Evolutionary conservation across 2,329 filamentous ascomycete genomes (phyloP), one percentile per base, ranked within the genome.

Genomic region (Parasarocladium wereldwijsianum): DNA sequence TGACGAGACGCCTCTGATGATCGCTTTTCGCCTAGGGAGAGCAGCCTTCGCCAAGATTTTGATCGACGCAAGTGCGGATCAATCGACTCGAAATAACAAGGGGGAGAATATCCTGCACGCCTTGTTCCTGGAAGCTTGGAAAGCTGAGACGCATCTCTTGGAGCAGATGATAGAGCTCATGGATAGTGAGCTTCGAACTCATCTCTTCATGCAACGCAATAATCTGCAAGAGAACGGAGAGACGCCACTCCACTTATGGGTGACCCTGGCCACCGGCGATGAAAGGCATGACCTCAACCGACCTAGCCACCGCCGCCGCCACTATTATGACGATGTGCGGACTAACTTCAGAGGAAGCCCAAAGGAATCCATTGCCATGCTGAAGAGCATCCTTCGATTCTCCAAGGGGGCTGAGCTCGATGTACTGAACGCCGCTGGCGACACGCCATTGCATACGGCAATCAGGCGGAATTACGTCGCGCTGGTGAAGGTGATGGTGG

Each of bases 81-180:
- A 82, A 43, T 68, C 70, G 1, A 55, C 55, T 19, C 73, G 73
- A 15, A 75, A 82, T 43, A 53, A 52, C 8, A 45, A 54, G 3
- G 70, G 71, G 8, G 62, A 69, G 39, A 92, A 87, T 40, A 54
- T 87, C 11, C 38, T 87, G 2, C 83, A 92, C 43, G 46, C 45
- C 5, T 21, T 30, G 6, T 21, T 30, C 12, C 28, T 15, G 8
- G 4, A 23, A 11, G n/a, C n/a, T n/a, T n/a, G n/a, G n/a, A 15
- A 30, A 18, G 18, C 28, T 5, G 17, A 30, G 20, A 6, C 28
- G 12, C 36, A 46, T 3, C 42, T 49, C 32, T 49, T 71, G 12
- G 48, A 57, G 8, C 37, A 47, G 2, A 47, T 84, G 22, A 51
- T 82, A 5, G 52, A 62, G 0, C 49, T 81, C 2, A 54, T 86